phyloP scores from a whole-genome alignment of 1,284 basidiomycete genomes.

The Trichosporon sp. region DNA sequence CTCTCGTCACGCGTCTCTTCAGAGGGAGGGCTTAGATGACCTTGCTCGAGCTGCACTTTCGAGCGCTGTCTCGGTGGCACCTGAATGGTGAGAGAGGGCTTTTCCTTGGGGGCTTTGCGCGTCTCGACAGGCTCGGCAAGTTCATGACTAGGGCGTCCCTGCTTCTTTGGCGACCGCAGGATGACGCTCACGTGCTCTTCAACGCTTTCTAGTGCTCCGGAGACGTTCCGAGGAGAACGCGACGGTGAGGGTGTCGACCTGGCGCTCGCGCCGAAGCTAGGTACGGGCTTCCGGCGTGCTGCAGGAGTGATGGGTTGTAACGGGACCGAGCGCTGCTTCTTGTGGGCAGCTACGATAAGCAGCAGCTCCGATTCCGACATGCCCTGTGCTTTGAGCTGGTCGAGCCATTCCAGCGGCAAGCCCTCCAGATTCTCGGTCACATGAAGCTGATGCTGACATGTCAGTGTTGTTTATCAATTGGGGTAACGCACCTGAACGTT shows the following conservation, averaged over 20 bases:
- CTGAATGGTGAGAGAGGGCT: not conserved
- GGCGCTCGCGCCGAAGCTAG: not conserved
- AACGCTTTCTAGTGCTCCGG: not conserved
- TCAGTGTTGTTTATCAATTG: not conserved
- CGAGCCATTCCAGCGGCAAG: slow-evolving; percentile 36
- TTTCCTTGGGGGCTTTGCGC: not conserved
- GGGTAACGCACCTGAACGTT: slow-evolving; percentile 39
- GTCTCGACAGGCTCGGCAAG: not conserved
- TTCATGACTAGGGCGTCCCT: not conserved
- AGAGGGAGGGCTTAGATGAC: not conserved
- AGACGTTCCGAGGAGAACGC: not conserved
- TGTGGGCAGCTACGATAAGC: slow-evolving; percentile 29
- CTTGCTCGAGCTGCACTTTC: not conserved
- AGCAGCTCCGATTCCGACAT: slow-evolving; percentile 37
- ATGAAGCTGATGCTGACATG: slow-evolving; percentile 40
- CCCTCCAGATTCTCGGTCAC: slow-evolving; percentile 37
- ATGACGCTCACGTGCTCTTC: not conserved
- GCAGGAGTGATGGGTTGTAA: not conserved
- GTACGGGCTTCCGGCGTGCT: not conserved
- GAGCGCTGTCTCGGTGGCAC: not conserved
- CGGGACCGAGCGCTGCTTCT: slow-evolving; percentile 14
- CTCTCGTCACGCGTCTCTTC: not conserved
- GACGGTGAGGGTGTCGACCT: not conserved
- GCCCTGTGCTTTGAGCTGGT: slow-evolving; percentile 32
- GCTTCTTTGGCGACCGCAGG: not conserved